These are phyloP conservation scores for Aspergillus coremiiformis DNA, from an alignment of 495 filamentous ascomycete genomes.

Conservation along the genomic window DNA sequence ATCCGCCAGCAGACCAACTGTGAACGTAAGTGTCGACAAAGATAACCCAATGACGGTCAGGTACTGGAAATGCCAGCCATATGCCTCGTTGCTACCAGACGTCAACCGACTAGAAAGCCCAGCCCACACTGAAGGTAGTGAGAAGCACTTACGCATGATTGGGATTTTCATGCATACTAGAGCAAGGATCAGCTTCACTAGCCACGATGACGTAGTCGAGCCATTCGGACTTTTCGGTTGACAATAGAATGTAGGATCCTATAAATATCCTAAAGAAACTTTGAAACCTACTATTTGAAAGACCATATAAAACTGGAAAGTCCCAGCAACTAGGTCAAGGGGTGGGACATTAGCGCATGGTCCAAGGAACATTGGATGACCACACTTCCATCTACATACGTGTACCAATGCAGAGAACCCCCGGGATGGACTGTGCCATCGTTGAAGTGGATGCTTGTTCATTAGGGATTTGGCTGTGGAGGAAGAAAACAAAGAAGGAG, in stretches of 20 bases:
- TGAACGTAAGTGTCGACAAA: conserved; percentile 62
- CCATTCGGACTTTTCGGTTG: too few relatives aligned
- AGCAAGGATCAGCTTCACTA: conserved; percentile 1
- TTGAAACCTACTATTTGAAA: conserved; percentile 53
- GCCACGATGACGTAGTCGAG: neutral
- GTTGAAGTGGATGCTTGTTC: conserved; percentile 62
- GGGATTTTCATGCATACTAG: conserved; percentile 40
- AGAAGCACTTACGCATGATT: conserved; percentile 36
- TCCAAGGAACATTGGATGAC: neutral
- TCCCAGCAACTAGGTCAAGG: conserved; percentile 42
- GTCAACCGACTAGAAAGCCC: conserved; percentile 3
- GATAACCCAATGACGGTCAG: conserved; percentile 75
- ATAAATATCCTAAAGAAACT: conserved; percentile 3
- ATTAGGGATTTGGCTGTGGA: conserved; percentile 14
- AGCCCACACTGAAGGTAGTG: conserved; percentile 16
- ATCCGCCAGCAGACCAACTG: conserved; percentile 66
- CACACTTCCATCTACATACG: conserved; percentile 32
- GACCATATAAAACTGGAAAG: conserved; percentile 60
- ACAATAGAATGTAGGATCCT: neutral
- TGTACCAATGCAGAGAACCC: conserved; percentile 64
- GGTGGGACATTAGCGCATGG: conserved; percentile 20
- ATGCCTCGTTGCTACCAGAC: conserved; percentile 51
- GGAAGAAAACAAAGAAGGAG: conserved; percentile 2
- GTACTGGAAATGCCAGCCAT: conserved; percentile 80
- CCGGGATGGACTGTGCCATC: conserved; percentile 61